Evolutionary conservation across 257 asterid genomes (phyloP), one percentile per base, ranked within the genome.

Genomic region (Lycium barbarum): DNA sequence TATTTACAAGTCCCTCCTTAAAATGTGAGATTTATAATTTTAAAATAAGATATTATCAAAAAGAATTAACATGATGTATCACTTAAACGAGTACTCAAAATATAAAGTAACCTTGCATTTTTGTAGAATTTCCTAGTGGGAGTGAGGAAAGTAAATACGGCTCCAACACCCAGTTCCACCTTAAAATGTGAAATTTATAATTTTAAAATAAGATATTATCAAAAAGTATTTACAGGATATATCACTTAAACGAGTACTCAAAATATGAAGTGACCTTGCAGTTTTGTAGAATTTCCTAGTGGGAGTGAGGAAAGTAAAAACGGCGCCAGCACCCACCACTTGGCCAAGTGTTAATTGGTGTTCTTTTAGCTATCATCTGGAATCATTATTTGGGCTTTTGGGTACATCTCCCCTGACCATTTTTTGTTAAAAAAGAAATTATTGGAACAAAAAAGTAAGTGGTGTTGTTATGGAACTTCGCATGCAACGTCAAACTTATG

Each of bases 381-480:
- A 36, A 35, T 74, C 22, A 49, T 49, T 26, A 26, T 26, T 26
- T 26, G 33, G 33, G 33, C 0, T 26, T 26, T 49, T 74, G 81
- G 63, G 20, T 76, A 51, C 81, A 51, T 76, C 81, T 51, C 47
- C 81, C 62, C 10, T 76, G 81, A 26, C 81, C 14, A 12, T 74
- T 3, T 20, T 74, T 74, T 15, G 18, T 74, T 36, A 15, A 15
- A 68, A 26, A 68, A 15, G 13, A 18, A 15, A 14, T 76, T 20
- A 26, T 26, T 22, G 26, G 81, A 51, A 51, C 22, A 68, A 73
- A 67, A 26, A 61, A 57, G 51, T 20, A 22, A 63, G 43, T 51
- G 22, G 12, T 11, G 0, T 61, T 18, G 26, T 10, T 12, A 54
- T 15, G 49, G 26, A 15, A 40, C 17, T 26, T 66, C 20, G 3